Base-by-base conservation (phyloP, 2,329 filamentous ascomycete genomes). In the Alternaria hordeiaustralica region DNA sequence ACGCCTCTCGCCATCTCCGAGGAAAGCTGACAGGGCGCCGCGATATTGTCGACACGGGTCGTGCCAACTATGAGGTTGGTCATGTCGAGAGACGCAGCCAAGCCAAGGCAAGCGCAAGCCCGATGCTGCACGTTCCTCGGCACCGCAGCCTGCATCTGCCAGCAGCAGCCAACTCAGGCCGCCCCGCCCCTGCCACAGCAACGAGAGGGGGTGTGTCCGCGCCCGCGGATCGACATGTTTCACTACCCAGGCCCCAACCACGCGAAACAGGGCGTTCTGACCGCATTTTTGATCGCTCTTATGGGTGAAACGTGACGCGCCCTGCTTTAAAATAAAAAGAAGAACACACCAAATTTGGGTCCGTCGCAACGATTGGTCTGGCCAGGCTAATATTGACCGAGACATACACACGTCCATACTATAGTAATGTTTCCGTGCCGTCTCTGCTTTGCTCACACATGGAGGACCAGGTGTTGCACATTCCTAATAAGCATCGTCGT, bases 401-500 rank as follows among this genome's bases (percentile, higher is more conserved):
- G 10, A n/a, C 23, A 21, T 18, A 20, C 43, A 41, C 36, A 41
- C 36, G 36, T 41, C 10, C 36, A 5, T 41, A 18, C 36, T 41
- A 41, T 41, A 41, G 36, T 41, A 18, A 18, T 36, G 10, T 26
- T 26, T 41, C 30, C 30, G 58, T 55, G 50, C 56, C 47, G 47
- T 60, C 36, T 41, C 36, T 41, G 36, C 36, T 41, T 41, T 56
- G 21, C 46, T 54, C 25, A 45, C 30, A 25, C 33, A 26, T 49
- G 45, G 28, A 47, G 41, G 55, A 56, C 26, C 33, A 43, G 46
- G 10, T 43, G 36, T n/a, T 44, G 12, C 11, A 41, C 0, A 46
- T 13, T 43, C 23, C 64, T 33, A 68, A 53, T 55, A 68, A 15
- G 25, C 64, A 20, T 66, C 64, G 23, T 70, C 65, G 25, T 71